Base-by-base conservation (phyloP, 1,139 yeast genomes). In the Candida labiduridarum region DNA sequence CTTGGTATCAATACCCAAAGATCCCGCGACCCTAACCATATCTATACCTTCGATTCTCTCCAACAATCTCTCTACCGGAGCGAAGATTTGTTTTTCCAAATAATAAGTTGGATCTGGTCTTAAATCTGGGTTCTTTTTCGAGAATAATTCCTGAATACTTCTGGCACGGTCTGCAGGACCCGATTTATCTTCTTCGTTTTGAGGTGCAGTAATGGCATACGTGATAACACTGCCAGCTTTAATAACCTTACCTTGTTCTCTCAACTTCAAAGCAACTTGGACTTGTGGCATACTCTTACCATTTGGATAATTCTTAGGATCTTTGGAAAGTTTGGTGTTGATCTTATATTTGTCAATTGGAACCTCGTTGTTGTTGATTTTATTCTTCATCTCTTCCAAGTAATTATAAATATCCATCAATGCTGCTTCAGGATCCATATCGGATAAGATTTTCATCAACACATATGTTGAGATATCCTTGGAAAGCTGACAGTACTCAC, bases 401-500 rank as follows among this genome's bases (percentile, higher is more conserved):
- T 89, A 86, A 11, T 77, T 82, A 69, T 91, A 92, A 16, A 91
- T 82, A 49, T 84, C 87, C 52, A 76, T 79, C 50, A 92, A 75
- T 0, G 96, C 90, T 38, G 78, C 80, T 60, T 92, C 97, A 0
- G 95, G 84, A 58, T 89, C 96, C 36, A 76, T 71, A 56, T 87
- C 91, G 8, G 89, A 80, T 34, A 94, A 74, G 45, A 94, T 74
- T 57, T 87, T 83, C 59, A 85, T 78, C 59, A 94, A 76, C 8
- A 90, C 89, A 66, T 78, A 86, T 33, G 84, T 82, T 0, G 97
- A 90, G 2, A 88, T 84, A 52, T 92, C 96, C 65, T 92, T 95
- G 0, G 98, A 89, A 48, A 94, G 72, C 50, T 90, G 96, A 72
- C 98, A 91, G 66, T 83, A 94, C 67, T 94, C 99, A 75, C 99